Evolutionary conservation across 192 early-diverging fungal species (phyloP).

Genomic region (Backusella tuberculispora): DNA sequence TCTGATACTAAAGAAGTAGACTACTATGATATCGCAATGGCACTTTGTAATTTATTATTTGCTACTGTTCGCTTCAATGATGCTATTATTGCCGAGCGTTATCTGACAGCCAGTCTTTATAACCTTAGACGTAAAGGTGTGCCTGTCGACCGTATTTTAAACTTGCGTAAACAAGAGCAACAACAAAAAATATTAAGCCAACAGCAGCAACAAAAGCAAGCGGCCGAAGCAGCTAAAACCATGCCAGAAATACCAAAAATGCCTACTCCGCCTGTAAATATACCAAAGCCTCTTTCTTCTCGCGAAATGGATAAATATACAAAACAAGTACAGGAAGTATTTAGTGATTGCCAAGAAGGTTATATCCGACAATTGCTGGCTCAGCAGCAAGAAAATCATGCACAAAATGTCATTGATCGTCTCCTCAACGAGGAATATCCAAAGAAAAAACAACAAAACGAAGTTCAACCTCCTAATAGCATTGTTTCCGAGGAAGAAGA

Average conservation of each 20-base stretch:
- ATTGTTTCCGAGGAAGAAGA: not conserved
- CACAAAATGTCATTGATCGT: constrained; percentile 60
- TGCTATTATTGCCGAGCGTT: constrained; percentile 73
- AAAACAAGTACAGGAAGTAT: constrained; percentile 54
- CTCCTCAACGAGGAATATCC: constrained; percentile 65
- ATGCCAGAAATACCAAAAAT: constrained; percentile 26
- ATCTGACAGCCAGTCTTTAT: constrained; percentile 70
- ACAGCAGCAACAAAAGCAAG: not conserved
- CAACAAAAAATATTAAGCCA: not conserved
- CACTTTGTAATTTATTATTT: constrained; percentile 70
- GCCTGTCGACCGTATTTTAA: constrained; percentile 60
- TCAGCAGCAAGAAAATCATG: constrained; percentile 54
- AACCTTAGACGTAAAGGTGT: constrained; percentile 70
- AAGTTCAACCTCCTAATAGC: not conserved
- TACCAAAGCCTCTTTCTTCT: constrained; percentile 13
- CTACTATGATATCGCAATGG: constrained; percentile 80
- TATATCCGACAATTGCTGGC: constrained; percentile 57
- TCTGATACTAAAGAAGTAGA: constrained; percentile 61
- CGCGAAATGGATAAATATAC: constrained; percentile 35
- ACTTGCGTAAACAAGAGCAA: constrained; percentile 45
- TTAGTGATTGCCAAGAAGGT: constrained; percentile 66
- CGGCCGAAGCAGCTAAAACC: not conserved
- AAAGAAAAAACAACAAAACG: constrained; percentile 10
- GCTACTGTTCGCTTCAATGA: constrained; percentile 74
- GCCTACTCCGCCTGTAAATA: constrained; percentile 31